Evolutionary conservation across 225 moss, liverwort and hornwort genomes (phyloP).

Genomic region (Sphagnum tenellum): DNA sequence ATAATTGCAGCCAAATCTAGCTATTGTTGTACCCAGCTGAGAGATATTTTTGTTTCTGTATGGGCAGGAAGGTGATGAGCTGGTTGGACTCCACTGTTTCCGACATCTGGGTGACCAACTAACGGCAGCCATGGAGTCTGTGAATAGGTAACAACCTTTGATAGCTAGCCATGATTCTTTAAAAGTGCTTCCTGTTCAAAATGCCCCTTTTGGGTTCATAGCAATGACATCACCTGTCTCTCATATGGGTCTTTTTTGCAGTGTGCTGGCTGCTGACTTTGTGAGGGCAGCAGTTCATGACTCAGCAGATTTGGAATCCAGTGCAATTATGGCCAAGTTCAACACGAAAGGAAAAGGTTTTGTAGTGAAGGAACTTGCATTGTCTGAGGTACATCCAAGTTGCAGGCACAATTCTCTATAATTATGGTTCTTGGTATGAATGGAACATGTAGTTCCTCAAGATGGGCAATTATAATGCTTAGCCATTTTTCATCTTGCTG

Average conservation of each 20-base stretch:
- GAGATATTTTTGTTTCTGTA: not conserved
- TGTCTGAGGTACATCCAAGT: constrained; percentile 47
- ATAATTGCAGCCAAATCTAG: too few species aligned
- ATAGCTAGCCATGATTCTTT: too few species aligned
- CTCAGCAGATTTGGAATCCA: constrained; percentile 74
- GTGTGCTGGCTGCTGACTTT: constrained; percentile 95
- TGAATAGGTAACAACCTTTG: constrained; percentile 56
- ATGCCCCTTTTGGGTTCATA: too few species aligned
- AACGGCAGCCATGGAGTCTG: constrained; percentile 78
- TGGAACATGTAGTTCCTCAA: too few species aligned
- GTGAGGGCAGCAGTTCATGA: constrained; percentile 77
- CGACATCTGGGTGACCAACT: constrained; percentile 81
- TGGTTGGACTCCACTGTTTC: constrained; percentile 96
- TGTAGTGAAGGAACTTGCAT: constrained; percentile 56
- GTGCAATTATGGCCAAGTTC: constrained; percentile 56
- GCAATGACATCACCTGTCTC: too few species aligned
- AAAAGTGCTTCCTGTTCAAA: too few species aligned
- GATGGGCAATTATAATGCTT: too few species aligned
- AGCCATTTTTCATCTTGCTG: too few species aligned
- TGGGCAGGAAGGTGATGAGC: constrained; percentile 82
- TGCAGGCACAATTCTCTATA: too few species aligned
- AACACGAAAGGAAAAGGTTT: constrained; percentile 72
- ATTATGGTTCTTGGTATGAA: too few species aligned
- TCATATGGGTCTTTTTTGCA: constrained; percentile 19
- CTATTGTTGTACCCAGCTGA: too few species aligned